Evolutionary conservation across 345 rosid genomes (phyloP), one percentile per base, ranked within the genome.

Genomic region (Cardiospermum halicacabum): DNA sequence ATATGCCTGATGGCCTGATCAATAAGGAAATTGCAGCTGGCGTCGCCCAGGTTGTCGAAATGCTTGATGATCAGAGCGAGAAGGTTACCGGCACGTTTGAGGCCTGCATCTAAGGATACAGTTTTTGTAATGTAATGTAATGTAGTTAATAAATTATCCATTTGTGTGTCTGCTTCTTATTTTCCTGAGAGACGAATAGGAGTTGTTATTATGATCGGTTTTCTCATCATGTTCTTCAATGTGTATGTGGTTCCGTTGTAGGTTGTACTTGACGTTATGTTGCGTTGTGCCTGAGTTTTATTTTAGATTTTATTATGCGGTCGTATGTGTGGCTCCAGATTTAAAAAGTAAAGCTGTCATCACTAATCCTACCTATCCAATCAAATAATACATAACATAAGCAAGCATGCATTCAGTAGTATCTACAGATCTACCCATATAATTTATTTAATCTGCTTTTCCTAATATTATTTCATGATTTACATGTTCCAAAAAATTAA

Each of bases 1-100:
- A 89, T 73, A 76, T 91, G 95, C 97, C 99, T 2, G 96, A 87
- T 66, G 74, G 84, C 45, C 61, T 77, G 48, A 79, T 91, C 53
- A 71, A 66, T 78, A 79, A 79, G 64, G 99, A 91, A 67, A 85
- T 89, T 13, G 97, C 92, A 0, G 89, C 86, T 25, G 85, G 97
- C 4, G 99, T 91, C 58, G 82, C 95, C 8, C 91, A 91, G 70
- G 86, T 94, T 58, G 96, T 91, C 49, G 83, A 74, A 67, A 81
- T 91, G 96, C 76, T 89, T 39, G 85, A n/a, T n/a, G n/a, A 84
- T 45, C 51, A 75, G 3, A 89, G 82, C 53, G 92, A 80, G 74
- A 71, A 72, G 27, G 27, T 48, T 24, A 7, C 56, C 8, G 2
- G 40, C 56, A 37, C 78, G 19, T 73, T 69, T 15, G 81, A 81